Percentiles rank a stretch among this genome's conserved stretches.
Evolutionary conservation across 2,329 filamentous ascomycete species (phyloP).

Genomic region (Gremmenia infestans): DNA sequence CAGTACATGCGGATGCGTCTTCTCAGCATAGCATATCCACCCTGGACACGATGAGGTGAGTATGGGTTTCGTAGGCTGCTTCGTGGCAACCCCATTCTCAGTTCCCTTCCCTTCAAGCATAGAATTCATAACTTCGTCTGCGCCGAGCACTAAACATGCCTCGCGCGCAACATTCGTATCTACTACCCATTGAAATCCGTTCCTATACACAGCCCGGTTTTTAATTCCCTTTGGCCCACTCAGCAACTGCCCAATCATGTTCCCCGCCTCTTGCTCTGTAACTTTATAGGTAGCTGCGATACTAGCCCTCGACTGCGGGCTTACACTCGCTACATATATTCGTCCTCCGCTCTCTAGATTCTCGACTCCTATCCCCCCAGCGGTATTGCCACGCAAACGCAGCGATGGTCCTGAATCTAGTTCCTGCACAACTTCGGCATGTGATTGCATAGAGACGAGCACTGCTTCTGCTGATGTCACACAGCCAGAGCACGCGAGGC

Average conservation of each 20-base stretch:
- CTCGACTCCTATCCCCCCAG: constrained; percentile 38
- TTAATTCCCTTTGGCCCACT: constrained; percentile 64
- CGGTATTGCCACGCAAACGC: constrained; percentile 18
- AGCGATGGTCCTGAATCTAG: constrained; percentile 61
- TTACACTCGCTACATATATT: constrained; percentile 90
- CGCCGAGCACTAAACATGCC: constrained; percentile 73
- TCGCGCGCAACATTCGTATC: constrained; percentile 84
- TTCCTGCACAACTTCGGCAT: constrained; percentile 80
- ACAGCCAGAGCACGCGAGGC: constrained; percentile 93
- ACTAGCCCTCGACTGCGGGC: constrained; percentile 84
- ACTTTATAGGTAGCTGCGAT: constrained; percentile 79
- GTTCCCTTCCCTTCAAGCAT: constrained; percentile 13
- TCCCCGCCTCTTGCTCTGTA: constrained; percentile 66
- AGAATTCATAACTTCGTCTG: constrained; percentile 60
- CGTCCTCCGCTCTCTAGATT: constrained; percentile 55
- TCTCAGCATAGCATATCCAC: constrained; percentile 98
- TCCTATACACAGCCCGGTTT: constrained; percentile 64
- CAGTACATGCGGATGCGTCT: constrained; percentile 90
- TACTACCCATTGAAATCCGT: constrained; percentile 81
- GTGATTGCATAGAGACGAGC: constrained; percentile 90
- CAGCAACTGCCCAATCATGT: constrained; percentile 79
- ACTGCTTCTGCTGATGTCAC: constrained; percentile 97
- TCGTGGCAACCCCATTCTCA: constrained; percentile 8
- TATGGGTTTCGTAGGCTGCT: constrained; percentile 49
- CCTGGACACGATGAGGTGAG: constrained; percentile 90